A percentile compares a stretch with the other conserved stretches of the same genome.
Conservation (phyloP, 2,329 filamentous ascomycete genomes). For the Pseudogymnoascus sp. region DNA sequence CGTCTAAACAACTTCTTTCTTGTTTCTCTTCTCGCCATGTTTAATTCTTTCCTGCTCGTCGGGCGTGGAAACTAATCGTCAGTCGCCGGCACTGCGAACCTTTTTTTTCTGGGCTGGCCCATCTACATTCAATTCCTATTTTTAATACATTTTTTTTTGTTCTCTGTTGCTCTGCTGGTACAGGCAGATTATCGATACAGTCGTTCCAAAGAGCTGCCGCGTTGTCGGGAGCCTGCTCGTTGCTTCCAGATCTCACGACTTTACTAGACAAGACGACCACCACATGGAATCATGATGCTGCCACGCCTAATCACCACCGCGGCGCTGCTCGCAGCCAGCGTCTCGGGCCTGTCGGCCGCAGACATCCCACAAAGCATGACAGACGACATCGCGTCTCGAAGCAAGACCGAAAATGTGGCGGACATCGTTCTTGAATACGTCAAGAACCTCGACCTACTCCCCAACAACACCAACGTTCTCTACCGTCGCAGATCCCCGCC, state of each 20-base stretch:
- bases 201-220: background rate
- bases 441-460: background rate
- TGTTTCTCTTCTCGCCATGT: constrained; percentile 4
- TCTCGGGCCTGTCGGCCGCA: background rate
- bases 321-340: background rate
- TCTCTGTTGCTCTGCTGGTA: constrained; percentile 4
- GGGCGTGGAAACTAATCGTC: constrained; percentile 3
- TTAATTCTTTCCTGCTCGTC: constrained; percentile 5
- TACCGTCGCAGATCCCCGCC: background rate
- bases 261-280: background rate
- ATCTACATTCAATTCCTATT: background rate
- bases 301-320: constrained; percentile 5
- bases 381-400: background rate
- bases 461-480: background rate
- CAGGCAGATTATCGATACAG: background rate
- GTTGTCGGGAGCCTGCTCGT: background rate
- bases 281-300: background rate
- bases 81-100: background rate
- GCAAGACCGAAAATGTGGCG: background rate
- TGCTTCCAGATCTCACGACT: background rate
- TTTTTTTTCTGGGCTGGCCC: constrained; percentile 4
- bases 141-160: background rate
- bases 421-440: background rate
- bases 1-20: background rate
- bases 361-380: background rate